These are phyloP conservation scores for Backusella australiensis DNA, from an alignment of 192 early-diverging fungal species.

Conservation along the genomic window DNA sequence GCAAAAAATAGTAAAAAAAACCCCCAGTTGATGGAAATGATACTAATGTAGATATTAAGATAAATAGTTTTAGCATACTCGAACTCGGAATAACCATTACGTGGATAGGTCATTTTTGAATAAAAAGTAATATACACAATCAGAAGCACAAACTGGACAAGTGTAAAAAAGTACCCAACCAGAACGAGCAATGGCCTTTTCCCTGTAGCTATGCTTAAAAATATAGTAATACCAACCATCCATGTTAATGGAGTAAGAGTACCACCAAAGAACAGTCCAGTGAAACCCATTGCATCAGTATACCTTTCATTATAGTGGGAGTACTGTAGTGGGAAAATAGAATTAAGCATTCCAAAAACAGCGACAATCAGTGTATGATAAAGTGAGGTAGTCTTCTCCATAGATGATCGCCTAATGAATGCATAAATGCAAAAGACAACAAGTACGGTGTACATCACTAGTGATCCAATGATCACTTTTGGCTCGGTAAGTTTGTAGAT, in stretches of 20 bases:
- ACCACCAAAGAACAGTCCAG: neutral
- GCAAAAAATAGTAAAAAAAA: neutral
- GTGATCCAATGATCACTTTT: neutral
- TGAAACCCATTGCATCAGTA: neutral
- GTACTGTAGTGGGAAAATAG: neutral
- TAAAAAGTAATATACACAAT: neutral
- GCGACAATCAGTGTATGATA: neutral
- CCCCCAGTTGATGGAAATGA: too few relatives aligned
- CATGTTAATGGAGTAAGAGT: neutral
- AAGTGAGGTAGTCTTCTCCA: neutral
- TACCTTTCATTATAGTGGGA: neutral
- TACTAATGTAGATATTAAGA: too few relatives aligned
- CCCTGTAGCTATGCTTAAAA: neutral
- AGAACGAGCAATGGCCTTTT: neutral
- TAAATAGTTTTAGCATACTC: too few relatives aligned
- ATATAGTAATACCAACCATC: neutral
- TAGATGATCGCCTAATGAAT: neutral
- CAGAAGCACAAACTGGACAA: neutral
- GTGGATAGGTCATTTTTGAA: too few relatives aligned
- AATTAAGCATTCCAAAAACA: neutral
- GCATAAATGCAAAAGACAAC: neutral
- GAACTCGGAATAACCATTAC: too few relatives aligned
- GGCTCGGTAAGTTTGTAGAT: neutral
- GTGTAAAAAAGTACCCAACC: neutral
- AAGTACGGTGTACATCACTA: neutral